Base-by-base conservation (phyloP, 768 basidiomycete genomes). In the Leucogyrophana mollusca region DNA sequence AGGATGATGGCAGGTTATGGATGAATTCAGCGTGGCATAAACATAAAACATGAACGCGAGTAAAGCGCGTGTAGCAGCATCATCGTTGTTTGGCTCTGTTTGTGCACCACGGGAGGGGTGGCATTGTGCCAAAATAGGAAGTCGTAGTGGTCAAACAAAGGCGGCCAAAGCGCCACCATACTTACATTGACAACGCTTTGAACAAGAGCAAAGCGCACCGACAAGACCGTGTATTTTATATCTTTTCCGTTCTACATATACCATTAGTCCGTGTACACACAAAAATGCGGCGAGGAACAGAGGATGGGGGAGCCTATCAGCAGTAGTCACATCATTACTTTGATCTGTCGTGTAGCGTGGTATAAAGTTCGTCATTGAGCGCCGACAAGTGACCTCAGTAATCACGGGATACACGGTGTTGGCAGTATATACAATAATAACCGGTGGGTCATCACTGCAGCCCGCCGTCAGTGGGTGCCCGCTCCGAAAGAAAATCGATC, bases 61-160 rank as follows among this genome's bases (percentile, higher is more conserved):
- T 16, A 45, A 46, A 46, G 48, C 48, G n/a, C n/a, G 18, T 45
- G 33, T 27, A 37, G 45, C 27, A 39, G 25, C 35, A 55, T 51
- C 48, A 49, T 47, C 43, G 37, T 34, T 66, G 54, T 64, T 64
- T 58, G 54, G 30, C 22, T 10, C 34, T 64, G 40, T 66, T 64
- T 64, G 45, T 47, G 23, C 23, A 20, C 9, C 40, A 22, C 5
- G 9, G 34, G 22, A 8, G 17, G 20, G 20, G 32, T 46, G 17
- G 39, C 44, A 50, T 51, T 40, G 41, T 37, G 16, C 49, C 37
- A 17, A 37, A 22, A 33, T 35, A 47, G 37, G 47, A 33, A 46
- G 14, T 17, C 22, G 16, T 49, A 22, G 45, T 46, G 23, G 37
- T 33, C 17, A 10, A 35, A 36, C 27, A 30, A 30, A 30, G 27